Evolutionary conservation across 257 asterid genomes (phyloP).

Genomic region (Anisodus tanguticus): DNA sequence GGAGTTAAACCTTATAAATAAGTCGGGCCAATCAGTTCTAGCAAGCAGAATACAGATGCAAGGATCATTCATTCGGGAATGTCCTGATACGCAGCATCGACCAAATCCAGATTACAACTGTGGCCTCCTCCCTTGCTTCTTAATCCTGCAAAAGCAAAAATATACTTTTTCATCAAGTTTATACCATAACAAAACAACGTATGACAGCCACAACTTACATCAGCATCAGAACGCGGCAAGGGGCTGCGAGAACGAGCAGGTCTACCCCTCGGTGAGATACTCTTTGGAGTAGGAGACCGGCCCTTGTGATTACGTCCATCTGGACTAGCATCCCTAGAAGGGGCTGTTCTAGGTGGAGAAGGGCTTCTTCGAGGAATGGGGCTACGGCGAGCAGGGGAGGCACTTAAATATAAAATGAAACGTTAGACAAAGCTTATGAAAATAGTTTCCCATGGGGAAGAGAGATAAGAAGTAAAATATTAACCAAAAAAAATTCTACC

Average conservation of each 20-base stretch:
- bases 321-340: conserved; percentile 72
- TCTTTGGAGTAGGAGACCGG: conserved; percentile 63
- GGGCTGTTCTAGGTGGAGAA: conserved; percentile 63
- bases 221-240: conserved; percentile 78
- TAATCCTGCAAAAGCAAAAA: conserved; percentile 46
- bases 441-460: neutral
- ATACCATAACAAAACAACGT: neutral
- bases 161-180: neutral
- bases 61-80: conserved; percentile 39
- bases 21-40: conserved; percentile 42
- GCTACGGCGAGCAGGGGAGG: conserved; percentile 79
- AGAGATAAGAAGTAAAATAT: neutral
- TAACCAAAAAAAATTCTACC: conserved; percentile 44
- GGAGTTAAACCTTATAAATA: conserved; percentile 57
- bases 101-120: conserved; percentile 24
- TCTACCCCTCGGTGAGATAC: conserved; percentile 74
- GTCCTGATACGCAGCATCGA: conserved; percentile 33
- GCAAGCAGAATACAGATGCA: conserved; percentile 53
- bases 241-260: conserved; percentile 70
- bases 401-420: conserved; percentile 45
- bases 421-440: conserved; percentile 18
- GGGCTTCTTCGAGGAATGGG: conserved; percentile 74
- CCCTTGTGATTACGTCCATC: conserved; percentile 52
- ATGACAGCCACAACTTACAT: conserved; percentile 52
- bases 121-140: conserved; percentile 33